Percentiles rank a stretch among this genome's conserved stretches.
phyloP scores from a whole-genome alignment of 176 grass and related monocot genomes.

The Eleusine indica region DNA sequence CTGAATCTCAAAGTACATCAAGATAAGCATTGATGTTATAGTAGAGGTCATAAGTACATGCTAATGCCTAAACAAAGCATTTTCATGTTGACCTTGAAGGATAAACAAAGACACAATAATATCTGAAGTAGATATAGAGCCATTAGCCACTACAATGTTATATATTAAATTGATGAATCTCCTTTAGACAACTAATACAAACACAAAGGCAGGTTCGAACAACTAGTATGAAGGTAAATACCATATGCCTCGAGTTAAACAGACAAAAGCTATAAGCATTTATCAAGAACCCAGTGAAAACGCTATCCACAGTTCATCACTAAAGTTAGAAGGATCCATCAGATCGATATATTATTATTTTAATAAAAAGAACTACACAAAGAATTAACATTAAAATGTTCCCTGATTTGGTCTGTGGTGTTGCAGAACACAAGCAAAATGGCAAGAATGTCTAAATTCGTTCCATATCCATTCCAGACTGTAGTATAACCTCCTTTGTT shows the following conservation, averaged over 20 bases:
- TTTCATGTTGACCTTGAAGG: neutral
- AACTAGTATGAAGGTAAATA: neutral
- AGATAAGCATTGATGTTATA: neutral
- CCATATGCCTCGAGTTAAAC: neutral
- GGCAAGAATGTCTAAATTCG: neutral
- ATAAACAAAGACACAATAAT: neutral
- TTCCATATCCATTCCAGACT: neutral
- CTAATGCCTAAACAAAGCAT: neutral
- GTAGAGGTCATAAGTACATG: neutral
- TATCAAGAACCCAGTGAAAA: neutral
- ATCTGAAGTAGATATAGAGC: neutral
- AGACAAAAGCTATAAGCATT: neutral
- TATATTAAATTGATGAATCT: neutral
- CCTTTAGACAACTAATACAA: neutral
- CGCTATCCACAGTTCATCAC: neutral
- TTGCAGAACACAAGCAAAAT: neutral
- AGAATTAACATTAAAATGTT: neutral
- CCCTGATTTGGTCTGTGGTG: neutral
- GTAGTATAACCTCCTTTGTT: too few relatives aligned
- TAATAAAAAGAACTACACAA: neutral
- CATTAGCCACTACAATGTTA: neutral
- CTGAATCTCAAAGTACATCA: constrained; percentile 4
- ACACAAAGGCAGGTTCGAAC: neutral
- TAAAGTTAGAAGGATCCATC: neutral
- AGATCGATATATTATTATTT: neutral